phyloP scores from a whole-genome alignment of 2,329 filamentous ascomycete species.

The Ascochyta viciae-villosae region DNA sequence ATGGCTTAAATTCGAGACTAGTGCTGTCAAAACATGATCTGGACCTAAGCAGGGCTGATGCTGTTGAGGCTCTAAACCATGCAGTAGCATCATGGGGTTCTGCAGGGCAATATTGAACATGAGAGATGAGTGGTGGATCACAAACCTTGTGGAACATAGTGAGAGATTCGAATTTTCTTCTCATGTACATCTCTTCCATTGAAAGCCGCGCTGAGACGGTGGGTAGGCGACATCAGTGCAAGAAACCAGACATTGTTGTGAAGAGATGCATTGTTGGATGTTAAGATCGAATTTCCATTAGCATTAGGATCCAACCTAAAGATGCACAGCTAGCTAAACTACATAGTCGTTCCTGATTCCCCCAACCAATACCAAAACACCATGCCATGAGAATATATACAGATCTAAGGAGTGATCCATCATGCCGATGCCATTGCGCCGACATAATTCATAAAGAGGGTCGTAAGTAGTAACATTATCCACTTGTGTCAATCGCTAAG shows the following conservation, averaged over 20 bases:
- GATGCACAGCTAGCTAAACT: slow-evolving; percentile 14
- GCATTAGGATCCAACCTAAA: slow-evolving; percentile 4
- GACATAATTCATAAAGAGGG: slow-evolving; percentile 19
- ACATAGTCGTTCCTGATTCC: not conserved
- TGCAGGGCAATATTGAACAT: not conserved
- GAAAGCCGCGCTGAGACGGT: not conserved
- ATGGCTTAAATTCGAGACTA: not conserved
- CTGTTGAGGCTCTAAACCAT: not conserved
- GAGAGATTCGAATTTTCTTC: not conserved
- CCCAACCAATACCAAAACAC: slow-evolving; percentile 6
- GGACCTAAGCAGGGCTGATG: not conserved
- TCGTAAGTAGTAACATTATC: slow-evolving; percentile 19
- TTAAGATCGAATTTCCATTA: slow-evolving; percentile 9
- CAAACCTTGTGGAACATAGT: too few relatives aligned
- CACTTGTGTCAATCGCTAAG: slow-evolving; percentile 11
- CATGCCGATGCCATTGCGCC: slow-evolving; percentile 19
- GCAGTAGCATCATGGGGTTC: not conserved
- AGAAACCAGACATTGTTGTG: not conserved
- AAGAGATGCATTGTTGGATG: not conserved
- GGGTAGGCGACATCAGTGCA: not conserved
- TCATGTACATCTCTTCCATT: not conserved
- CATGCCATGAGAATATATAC: slow-evolving; percentile 18
- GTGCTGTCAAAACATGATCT: not conserved
- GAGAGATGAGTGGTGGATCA: too few relatives aligned
- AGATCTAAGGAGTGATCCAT: slow-evolving; percentile 20